Evolutionary conservation across 805 yeast genomes (phyloP).

Genomic region (Kuraishia cidri): DNA sequence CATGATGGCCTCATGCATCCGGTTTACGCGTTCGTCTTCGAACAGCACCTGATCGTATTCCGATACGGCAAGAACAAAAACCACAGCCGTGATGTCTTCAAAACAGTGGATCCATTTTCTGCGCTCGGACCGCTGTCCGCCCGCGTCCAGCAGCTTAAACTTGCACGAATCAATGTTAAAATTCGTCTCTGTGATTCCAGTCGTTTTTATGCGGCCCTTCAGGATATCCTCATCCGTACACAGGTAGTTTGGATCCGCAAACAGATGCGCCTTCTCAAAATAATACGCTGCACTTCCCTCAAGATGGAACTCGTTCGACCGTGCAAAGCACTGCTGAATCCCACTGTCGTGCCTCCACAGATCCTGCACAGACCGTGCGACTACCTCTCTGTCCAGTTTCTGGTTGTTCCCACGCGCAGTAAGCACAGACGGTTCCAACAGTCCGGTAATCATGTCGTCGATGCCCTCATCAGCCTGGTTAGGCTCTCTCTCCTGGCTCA

Average conservation of each 20-base stretch:
- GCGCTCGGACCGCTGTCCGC: conserved; percentile 90
- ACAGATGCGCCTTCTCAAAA: conserved; percentile 61
- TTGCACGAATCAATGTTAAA: conserved; percentile 58
- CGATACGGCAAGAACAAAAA: conserved; percentile 82
- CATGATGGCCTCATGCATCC: conserved; percentile 85
- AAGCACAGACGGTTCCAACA: conserved; percentile 1
- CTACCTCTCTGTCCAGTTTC: conserved; percentile 27
- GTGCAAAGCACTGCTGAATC: conserved; percentile 43
- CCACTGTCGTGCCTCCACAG: conserved; percentile 73
- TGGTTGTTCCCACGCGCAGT: not conserved
- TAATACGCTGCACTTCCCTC: conserved; percentile 80
- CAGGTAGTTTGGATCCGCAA: conserved; percentile 53
- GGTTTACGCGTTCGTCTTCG: conserved; percentile 82
- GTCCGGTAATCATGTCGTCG: conserved; percentile 2
- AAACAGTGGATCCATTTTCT: conserved; percentile 94
- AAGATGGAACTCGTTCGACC: conserved; percentile 73
- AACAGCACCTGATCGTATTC: conserved; percentile 90
- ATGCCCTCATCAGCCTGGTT: conserved; percentile 7
- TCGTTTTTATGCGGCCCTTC: conserved; percentile 87
- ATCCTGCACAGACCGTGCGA: conserved; percentile 60
- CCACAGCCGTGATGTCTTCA: conserved; percentile 79
- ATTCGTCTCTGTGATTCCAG: conserved; percentile 86
- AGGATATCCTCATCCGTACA: conserved; percentile 81
- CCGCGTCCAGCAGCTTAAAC: conserved; percentile 86
- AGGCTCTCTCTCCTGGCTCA: conserved; percentile 7